Evolutionary conservation across 495 filamentous ascomycete species (phyloP), one percentile per base, ranked within the genome.

Genomic region (Pseudevernia furfuracea): DNA sequence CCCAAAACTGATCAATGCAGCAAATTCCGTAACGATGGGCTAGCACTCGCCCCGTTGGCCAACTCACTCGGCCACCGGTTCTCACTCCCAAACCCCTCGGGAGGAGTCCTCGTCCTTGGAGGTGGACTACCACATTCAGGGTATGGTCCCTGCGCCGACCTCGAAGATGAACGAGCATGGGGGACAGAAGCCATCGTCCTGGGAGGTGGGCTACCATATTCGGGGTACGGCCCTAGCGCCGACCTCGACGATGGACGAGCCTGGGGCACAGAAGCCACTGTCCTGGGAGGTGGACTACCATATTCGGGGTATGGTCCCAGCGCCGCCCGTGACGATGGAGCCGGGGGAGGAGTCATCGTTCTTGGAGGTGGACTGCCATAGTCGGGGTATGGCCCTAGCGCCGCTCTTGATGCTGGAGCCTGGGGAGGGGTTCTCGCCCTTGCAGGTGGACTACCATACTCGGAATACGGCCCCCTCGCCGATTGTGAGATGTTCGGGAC

Each of bases 11-110:
- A 15, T 77, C 72, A 90, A 38, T 85, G 89, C 41, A 92, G 79
- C 60, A 92, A 73, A 70, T 92, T 91, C 67, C 86, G 84, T 64
- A 92, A 71, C 34, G 88, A 91, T 19, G 89, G 88, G 67, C 85
- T 91, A 41, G 88, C 87, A 64, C 89, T 92, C 8, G 89, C 89
- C 5, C 84, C 84, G 39, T 79, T 82, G 17, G 79, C 75, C 55
- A 80, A 73, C 28, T 59, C 62, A 28, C 67, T 65, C 23, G 41
- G 59, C 69, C 70, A 70, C 41, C 67, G 46, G 19, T 44, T 48
- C n/a, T 65, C 66, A 32, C 68, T 64, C 10, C 53, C 61, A 58
- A 65, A 57, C 9, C 41, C 52, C 21, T 69, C 66, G 11, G 66
- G 49, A 15, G 71, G 70, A 48, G 68, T 71, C 64, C 63, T 68